Evolutionary conservation across 805 yeast species (phyloP).

Genomic region (Priceomyces carsonii): DNA sequence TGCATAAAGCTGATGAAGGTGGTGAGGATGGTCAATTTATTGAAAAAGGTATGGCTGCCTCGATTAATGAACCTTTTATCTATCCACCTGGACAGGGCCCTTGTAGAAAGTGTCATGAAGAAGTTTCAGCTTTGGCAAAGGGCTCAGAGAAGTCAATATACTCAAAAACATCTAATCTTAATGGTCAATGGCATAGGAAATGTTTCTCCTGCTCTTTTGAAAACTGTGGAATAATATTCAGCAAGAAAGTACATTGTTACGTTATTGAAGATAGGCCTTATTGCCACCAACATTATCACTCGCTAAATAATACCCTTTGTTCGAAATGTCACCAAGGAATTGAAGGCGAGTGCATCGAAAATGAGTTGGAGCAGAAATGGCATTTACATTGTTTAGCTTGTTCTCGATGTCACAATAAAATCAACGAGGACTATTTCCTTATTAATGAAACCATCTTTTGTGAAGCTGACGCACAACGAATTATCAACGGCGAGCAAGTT

Average conservation of each 20-base stretch:
- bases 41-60: no score
- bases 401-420: slow-evolving; percentile 51
- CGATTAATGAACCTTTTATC: no score
- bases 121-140: slow-evolving; percentile 43
- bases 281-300: slow-evolving; percentile 78
- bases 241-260: slow-evolving; percentile 66
- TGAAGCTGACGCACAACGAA: slow-evolving; percentile 43
- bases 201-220: slow-evolving; percentile 71
- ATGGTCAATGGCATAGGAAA: slow-evolving; percentile 92
- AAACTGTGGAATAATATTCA: slow-evolving; percentile 57
- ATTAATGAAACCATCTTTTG: slow-evolving; percentile 52
- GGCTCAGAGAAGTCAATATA: slow-evolving; percentile 62
- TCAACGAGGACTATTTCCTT: slow-evolving; percentile 56
- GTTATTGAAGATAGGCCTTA: slow-evolving; percentile 78
- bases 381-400: slow-evolving; percentile 77
- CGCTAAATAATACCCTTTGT: slow-evolving; percentile 74
- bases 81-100: slow-evolving; percentile 71
- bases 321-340: slow-evolving; percentile 69
- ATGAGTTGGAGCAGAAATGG: slow-evolving; percentile 68
- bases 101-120: slow-evolving; percentile 69
- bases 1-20: slow-evolving; percentile 8
- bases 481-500: slow-evolving; percentile 24
- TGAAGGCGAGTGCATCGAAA: slow-evolving; percentile 89
- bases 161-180: slow-evolving; percentile 79
- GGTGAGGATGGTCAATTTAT: no score